Conservation (phyloP, 192 early-diverging fungal species). For the Coemansia sp. region DNA sequence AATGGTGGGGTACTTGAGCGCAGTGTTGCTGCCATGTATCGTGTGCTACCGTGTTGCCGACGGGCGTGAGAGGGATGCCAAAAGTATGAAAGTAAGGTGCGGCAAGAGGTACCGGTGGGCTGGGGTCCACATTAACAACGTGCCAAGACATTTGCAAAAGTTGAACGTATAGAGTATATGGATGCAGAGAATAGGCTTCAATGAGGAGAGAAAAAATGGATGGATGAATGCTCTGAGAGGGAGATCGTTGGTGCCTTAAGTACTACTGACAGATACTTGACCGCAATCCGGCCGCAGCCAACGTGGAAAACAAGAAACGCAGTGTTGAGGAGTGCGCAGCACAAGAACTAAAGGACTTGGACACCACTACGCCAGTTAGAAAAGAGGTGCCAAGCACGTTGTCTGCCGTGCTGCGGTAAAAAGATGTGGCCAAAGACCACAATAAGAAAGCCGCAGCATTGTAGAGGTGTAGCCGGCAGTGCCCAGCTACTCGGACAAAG, state of each 20-base stretch:
- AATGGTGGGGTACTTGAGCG: neutral
- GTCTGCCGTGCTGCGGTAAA: neutral
- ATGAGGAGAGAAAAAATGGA: neutral
- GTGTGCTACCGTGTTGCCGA: neutral
- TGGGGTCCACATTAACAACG: neutral
- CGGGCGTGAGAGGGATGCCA: neutral
- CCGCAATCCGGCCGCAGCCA: neutral
- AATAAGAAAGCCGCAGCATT: neutral
- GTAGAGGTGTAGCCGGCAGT: neutral
- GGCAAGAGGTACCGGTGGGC: neutral
- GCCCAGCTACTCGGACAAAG: neutral
- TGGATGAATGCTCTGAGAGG: neutral
- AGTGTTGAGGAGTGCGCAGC: neutral
- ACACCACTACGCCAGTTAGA: neutral
- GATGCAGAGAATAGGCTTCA: neutral
- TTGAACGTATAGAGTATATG: neutral
- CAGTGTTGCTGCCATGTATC: slow-evolving; percentile 1
- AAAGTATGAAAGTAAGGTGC: neutral
- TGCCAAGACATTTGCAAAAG: neutral
- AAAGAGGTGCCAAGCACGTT: neutral
- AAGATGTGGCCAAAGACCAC: neutral
- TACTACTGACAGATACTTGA: neutral
- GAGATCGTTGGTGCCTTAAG: neutral
- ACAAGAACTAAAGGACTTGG: neutral
- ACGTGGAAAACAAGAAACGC: neutral